These are phyloP conservation scores for Pittosporum tobira DNA, from an alignment of 129 eudicot genomes.

Conservation along the genomic window DNA sequence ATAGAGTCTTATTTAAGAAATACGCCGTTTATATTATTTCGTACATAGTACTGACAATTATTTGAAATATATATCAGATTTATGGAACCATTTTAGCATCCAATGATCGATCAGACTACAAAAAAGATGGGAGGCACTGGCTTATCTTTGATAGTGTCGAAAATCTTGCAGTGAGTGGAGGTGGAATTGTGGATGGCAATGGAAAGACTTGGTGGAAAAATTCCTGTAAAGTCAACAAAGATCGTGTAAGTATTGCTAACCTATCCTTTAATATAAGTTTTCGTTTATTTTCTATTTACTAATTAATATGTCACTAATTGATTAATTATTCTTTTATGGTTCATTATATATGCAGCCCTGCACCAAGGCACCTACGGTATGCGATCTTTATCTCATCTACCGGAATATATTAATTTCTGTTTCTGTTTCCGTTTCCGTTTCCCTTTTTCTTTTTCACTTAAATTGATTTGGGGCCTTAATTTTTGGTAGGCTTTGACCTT, in stretches of 20 bases:
- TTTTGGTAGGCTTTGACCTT: constrained; percentile 67
- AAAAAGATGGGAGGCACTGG: constrained; percentile 27
- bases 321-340: too few species aligned
- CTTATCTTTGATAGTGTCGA: constrained; percentile 26
- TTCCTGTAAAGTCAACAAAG: constrained; percentile 41
- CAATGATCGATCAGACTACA: constrained; percentile 15
- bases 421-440: too few species aligned
- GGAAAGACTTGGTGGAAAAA: constrained; percentile 53
- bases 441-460: too few species aligned
- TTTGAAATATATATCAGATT: constrained; percentile 17
- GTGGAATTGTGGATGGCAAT: constrained; percentile 50
- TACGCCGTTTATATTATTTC: too few species aligned
- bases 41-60: too few species aligned
- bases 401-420: too few species aligned
- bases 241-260: constrained; percentile 21
- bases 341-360: constrained; percentile 9
- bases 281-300: not conserved
- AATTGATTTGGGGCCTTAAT: too few species aligned
- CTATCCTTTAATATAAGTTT: not conserved
- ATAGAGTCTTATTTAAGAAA: too few species aligned
- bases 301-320: not conserved
- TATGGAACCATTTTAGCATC: constrained; percentile 36
- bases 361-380: constrained; percentile 13
- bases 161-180: constrained; percentile 31
- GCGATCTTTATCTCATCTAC: not conserved